These are phyloP conservation scores for Persicaria maculosa DNA, from an alignment of 148 eudicot genomes.

Conservation along the genomic window DNA sequence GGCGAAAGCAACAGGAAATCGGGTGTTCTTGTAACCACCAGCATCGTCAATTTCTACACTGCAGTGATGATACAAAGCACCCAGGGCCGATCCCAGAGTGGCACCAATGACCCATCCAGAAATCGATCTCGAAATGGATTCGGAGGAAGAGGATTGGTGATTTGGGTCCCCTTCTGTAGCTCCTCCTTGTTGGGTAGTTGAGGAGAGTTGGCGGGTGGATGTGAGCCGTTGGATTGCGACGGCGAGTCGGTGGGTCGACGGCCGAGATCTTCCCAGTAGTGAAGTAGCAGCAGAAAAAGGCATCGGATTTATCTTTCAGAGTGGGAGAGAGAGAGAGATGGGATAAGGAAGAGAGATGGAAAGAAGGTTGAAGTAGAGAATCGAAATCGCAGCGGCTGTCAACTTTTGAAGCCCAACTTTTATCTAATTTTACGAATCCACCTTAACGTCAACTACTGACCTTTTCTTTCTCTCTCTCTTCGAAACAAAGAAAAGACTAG, in stretches of 20 bases:
- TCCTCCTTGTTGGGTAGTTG: background rate
- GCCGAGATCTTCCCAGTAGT: conserved; percentile 3
- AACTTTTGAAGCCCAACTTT: no score
- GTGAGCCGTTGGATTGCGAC: conserved; percentile 3
- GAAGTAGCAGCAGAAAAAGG: conserved; percentile 6
- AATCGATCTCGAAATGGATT: conserved; percentile 3
- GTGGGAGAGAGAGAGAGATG: background rate
- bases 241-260: background rate
- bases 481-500: no score
- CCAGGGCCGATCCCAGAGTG: conserved; percentile 4
- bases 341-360: background rate
- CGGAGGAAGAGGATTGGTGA: conserved; percentile 4
- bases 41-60: background rate
- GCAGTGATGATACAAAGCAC: conserved; percentile 5
- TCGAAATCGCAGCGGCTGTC: background rate
- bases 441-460: no score
- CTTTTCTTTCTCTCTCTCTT: no score
- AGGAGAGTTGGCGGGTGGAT: conserved; percentile 5
- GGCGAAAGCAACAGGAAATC: conserved; percentile 4
- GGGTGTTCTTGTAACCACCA: background rate
- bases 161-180: background rate
- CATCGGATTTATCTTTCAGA: background rate
- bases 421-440: no score
- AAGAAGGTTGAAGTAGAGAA: background rate
- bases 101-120: conserved; percentile 4